Percentiles rank a stretch among this genome's conserved stretches.
These are phyloP conservation scores for Jatropha multifida DNA, from an alignment of 441 rosid species.

Conservation along the genomic window DNA sequence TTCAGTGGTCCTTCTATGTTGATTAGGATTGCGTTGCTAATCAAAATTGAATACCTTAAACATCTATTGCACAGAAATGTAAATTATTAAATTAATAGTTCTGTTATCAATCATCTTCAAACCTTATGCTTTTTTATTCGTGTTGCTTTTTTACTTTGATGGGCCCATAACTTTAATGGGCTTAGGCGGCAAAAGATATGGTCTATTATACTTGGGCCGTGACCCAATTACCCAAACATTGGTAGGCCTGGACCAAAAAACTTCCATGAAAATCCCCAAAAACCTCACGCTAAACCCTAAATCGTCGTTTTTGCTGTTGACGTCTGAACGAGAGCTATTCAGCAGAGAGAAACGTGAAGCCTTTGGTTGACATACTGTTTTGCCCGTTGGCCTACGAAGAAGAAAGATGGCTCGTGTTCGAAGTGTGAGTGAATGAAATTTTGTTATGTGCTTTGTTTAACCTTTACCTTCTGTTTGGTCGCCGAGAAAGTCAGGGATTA, in stretches of 20 bases:
- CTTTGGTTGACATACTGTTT: background rate
- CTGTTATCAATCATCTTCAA: no score
- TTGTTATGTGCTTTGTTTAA: background rate
- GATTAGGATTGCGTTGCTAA: background rate
- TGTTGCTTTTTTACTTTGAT: no score
- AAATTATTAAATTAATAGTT: no score
- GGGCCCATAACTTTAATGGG: background rate
- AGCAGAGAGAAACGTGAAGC: background rate
- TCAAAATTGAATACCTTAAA: background rate
- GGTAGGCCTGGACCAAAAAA: background rate
- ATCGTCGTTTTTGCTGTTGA: no score
- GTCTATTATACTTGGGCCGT: background rate
- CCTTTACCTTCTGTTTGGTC: background rate
- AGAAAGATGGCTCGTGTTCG: constrained; percentile 38
- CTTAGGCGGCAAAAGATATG: no score
- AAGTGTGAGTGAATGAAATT: constrained; percentile 24
- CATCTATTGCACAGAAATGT: background rate
- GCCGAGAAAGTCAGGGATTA: background rate
- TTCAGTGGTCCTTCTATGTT: background rate
- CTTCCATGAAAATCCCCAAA: background rate
- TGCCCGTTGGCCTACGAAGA: background rate
- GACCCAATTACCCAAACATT: background rate
- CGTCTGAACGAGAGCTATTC: no score
- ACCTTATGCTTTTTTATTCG: no score
- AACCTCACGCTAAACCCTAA: constrained; percentile 9